These are phyloP conservation scores for Yamagishiella unicocca DNA, from an alignment of 139 green algal species.

Conservation along the genomic window DNA sequence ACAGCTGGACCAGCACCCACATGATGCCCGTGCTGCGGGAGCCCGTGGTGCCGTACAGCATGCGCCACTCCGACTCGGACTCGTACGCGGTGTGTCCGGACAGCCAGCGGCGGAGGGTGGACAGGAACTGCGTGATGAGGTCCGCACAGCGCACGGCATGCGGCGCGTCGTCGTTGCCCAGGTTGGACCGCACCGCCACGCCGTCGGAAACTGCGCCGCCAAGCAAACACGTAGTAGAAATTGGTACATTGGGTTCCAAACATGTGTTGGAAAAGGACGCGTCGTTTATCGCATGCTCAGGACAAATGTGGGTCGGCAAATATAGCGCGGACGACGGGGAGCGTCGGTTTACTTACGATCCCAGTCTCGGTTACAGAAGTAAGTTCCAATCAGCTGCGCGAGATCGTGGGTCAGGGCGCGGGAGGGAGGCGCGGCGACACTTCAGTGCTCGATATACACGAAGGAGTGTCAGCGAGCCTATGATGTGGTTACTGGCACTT, in stretches of 20 bases:
- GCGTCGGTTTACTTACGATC: constrained; percentile 28
- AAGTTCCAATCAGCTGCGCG: constrained; percentile 14
- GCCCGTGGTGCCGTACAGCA: constrained; percentile 7
- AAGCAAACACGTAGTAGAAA: not conserved
- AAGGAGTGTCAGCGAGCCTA: no score
- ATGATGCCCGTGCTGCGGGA: not conserved
- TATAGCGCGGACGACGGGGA: no score
- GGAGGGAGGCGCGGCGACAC: not conserved
- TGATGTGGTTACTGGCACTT: no score
- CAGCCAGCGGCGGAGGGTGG: constrained; percentile 6
- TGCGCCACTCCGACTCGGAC: constrained; percentile 12
- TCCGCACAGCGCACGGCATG: not conserved
- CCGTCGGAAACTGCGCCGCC: not conserved
- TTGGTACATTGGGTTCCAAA: not conserved
- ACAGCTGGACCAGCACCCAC: not conserved
- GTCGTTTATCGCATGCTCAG: no score
- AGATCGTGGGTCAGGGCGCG: no score
- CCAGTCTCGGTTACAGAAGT: constrained; percentile 41
- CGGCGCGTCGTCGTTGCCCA: constrained; percentile 19
- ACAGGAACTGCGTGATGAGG: not conserved
- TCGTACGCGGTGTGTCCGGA: not conserved
- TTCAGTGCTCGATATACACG: no score
- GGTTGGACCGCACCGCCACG: not conserved
- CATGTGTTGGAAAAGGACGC: no score
- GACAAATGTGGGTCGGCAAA: no score